Conservation (phyloP, 371 early-diverging fungal genomes). For the Polyrhizophydium stewartii region DNA sequence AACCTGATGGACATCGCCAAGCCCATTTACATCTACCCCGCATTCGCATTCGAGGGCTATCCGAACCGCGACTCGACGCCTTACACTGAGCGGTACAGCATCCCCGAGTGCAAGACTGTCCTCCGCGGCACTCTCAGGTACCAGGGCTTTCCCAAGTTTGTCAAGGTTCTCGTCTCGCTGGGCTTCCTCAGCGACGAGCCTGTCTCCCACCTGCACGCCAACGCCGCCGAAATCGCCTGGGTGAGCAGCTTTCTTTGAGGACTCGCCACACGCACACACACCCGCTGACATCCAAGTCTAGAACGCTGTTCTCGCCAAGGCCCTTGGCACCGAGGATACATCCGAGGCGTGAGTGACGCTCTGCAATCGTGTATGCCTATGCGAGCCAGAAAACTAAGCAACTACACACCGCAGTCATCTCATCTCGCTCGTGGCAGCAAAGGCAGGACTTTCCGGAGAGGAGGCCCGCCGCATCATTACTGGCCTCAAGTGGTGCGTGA, state of each 20-base stretch:
- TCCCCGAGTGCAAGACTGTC: slow-evolving; percentile 93
- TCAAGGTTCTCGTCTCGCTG: slow-evolving; percentile 87
- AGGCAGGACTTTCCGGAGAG: slow-evolving; percentile 24
- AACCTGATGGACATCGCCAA: slow-evolving; percentile 56
- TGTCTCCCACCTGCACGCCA: slow-evolving; percentile 53
- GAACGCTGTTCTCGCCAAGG: slow-evolving; percentile 14
- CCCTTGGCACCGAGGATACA: background rate
- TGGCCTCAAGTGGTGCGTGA: slow-evolving; percentile 33
- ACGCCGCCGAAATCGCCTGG: slow-evolving; percentile 30
- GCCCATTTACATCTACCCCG: slow-evolving; percentile 63
- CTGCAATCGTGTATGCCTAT: too few species aligned
- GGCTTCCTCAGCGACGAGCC: slow-evolving; percentile 85
- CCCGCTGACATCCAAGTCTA: too few species aligned
- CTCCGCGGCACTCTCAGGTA: slow-evolving; percentile 94
- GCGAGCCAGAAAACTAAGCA: too few species aligned
- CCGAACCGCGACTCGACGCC: slow-evolving; percentile 97
- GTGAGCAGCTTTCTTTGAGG: slow-evolving; percentile 1
- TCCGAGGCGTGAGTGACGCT: background rate
- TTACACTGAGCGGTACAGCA: slow-evolving; percentile 90
- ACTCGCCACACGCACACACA: slow-evolving; percentile 2
- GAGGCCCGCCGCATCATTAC: slow-evolving; percentile 27
- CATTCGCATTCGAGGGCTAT: slow-evolving; percentile 83
- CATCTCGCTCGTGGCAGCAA: slow-evolving; percentile 18
- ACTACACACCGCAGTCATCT: slow-evolving; percentile 20
- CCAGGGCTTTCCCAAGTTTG: slow-evolving; percentile 86